Conservation (phyloP, 2,329 filamentous ascomycete species). For the Venturia effusa region DNA sequence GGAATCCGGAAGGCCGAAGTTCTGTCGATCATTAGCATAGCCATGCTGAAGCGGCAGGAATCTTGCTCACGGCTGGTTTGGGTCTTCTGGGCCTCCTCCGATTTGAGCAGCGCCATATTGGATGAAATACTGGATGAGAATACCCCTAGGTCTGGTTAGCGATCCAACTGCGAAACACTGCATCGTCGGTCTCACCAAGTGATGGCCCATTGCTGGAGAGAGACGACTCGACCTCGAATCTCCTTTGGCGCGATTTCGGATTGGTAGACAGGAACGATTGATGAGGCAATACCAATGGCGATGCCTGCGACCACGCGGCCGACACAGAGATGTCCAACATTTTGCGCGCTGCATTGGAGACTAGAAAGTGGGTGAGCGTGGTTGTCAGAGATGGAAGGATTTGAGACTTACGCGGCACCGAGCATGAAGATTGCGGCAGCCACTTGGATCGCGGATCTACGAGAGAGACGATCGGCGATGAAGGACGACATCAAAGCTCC, state of each 20-base stretch:
- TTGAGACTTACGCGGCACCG: slow-evolving; percentile 25
- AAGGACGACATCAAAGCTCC: slow-evolving; percentile 36
- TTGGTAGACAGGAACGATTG: slow-evolving; percentile 88
- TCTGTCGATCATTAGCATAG: neutral
- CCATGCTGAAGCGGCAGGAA: neutral
- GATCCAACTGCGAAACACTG: neutral
- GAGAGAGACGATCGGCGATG: slow-evolving; percentile 35
- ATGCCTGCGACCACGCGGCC: slow-evolving; percentile 76
- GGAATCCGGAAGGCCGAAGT: slow-evolving; percentile 30
- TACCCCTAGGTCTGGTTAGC: slow-evolving; percentile 27
- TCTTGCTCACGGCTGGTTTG: slow-evolving; percentile 28
- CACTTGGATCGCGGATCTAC: slow-evolving; percentile 32
- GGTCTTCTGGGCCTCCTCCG: slow-evolving; percentile 30
- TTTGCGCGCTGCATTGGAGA: slow-evolving; percentile 27
- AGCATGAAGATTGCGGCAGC: slow-evolving; percentile 36
- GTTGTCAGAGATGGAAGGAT: neutral
- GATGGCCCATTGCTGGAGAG: slow-evolving; percentile 54
- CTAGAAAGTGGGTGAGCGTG: slow-evolving; percentile 5
- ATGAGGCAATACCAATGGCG: slow-evolving; percentile 78
- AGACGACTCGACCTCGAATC: slow-evolving; percentile 44
- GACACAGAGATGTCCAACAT: slow-evolving; percentile 36
- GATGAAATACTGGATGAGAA: slow-evolving; percentile 53
- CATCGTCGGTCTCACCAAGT: slow-evolving; percentile 35
- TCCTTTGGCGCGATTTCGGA: slow-evolving; percentile 58
- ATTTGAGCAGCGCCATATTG: slow-evolving; percentile 51